phyloP scores from a whole-genome alignment of 495 filamentous ascomycete species.

The Penicillium silybi region DNA sequence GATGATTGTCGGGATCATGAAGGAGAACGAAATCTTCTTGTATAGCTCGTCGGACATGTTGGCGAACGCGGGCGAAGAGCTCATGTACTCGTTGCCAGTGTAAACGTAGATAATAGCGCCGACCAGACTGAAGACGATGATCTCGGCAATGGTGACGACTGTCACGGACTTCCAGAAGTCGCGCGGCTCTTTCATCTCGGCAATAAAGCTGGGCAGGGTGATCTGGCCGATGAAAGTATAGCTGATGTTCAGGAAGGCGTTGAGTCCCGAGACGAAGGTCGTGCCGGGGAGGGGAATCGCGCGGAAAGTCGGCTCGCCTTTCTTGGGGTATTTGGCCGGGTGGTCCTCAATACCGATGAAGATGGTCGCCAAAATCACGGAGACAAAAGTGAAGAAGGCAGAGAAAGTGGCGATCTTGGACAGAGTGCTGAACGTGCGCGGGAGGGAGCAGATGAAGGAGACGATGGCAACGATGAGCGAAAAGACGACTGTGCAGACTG shows the following conservation, averaged over 20 bases:
- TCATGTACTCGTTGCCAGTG: conserved; percentile 81
- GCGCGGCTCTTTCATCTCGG: conserved; percentile 80
- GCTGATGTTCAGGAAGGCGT: conserved; percentile 82
- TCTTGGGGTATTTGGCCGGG: conserved; percentile 54
- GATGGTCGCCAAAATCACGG: conserved; percentile 72
- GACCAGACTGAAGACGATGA: conserved; percentile 75
- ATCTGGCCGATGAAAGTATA: conserved; percentile 95
- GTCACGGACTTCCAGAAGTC: conserved; percentile 90
- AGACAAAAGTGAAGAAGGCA: conserved; percentile 81
- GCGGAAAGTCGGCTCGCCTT: conserved; percentile 59
- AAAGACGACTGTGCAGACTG: conserved; percentile 70
- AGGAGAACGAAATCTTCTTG: conserved; percentile 82
- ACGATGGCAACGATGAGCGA: conserved; percentile 63
- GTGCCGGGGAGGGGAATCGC: conserved; percentile 65
- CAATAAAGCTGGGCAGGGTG: conserved; percentile 85
- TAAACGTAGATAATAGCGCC: conserved; percentile 75
- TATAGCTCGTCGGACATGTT: conserved; percentile 65
- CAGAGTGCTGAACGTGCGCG: conserved; percentile 75
- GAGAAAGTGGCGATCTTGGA: conserved; percentile 70
- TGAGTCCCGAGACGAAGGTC: conserved; percentile 73
- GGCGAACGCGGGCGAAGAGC: conserved; percentile 69
- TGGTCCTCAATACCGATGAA: conserved; percentile 71
- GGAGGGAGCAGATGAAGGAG: conserved; percentile 72
- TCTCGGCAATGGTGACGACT: conserved; percentile 78
- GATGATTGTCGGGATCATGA: conserved; percentile 90